Percentiles rank a stretch among this genome's conserved stretches.
Conservation (phyloP, 495 filamentous ascomycete species). For the Cryomyces antarcticus region DNA sequence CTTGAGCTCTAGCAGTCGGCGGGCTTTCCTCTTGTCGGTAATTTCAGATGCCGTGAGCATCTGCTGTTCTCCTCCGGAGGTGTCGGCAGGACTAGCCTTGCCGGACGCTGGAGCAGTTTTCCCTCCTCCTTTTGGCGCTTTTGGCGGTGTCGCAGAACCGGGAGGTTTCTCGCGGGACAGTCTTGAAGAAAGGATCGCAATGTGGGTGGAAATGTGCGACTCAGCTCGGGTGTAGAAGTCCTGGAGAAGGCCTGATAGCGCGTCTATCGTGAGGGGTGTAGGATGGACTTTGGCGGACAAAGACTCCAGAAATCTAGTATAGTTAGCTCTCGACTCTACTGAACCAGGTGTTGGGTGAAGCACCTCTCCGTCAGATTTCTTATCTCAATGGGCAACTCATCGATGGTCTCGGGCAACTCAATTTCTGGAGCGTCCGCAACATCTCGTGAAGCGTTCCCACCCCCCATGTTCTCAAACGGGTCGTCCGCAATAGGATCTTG, state of each 20-base stretch:
- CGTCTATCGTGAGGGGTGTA: slow-evolving; percentile 64
- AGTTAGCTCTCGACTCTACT: background rate
- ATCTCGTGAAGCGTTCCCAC: no score
- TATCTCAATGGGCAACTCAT: slow-evolving; percentile 84
- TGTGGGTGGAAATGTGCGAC: slow-evolving; percentile 70
- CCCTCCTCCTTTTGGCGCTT: slow-evolving; percentile 19
- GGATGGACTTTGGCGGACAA: slow-evolving; percentile 73
- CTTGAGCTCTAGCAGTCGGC: slow-evolving; percentile 59
- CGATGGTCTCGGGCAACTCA: slow-evolving; percentile 41
- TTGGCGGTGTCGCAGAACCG: slow-evolving; percentile 19
- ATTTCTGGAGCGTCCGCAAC: no score
- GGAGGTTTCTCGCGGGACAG: slow-evolving; percentile 42
- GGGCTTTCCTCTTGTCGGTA: slow-evolving; percentile 52
- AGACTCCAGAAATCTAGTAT: slow-evolving; percentile 71
- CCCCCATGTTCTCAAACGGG: no score
- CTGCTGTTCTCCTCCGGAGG: slow-evolving; percentile 38
- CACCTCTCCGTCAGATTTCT: slow-evolving; percentile 75
- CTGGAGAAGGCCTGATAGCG: slow-evolving; percentile 73
- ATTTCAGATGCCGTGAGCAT: slow-evolving; percentile 86
- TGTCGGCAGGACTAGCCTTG: background rate
- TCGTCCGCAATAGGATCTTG: slow-evolving; percentile 11
- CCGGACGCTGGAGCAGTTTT: background rate
- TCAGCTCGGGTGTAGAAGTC: slow-evolving; percentile 79
- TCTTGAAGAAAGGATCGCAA: slow-evolving; percentile 55
- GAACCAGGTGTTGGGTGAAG: background rate